Evolutionary conservation across 2,329 filamentous ascomycete genomes (phyloP).

Genomic region (Aspergillus costaricaensis): DNA sequence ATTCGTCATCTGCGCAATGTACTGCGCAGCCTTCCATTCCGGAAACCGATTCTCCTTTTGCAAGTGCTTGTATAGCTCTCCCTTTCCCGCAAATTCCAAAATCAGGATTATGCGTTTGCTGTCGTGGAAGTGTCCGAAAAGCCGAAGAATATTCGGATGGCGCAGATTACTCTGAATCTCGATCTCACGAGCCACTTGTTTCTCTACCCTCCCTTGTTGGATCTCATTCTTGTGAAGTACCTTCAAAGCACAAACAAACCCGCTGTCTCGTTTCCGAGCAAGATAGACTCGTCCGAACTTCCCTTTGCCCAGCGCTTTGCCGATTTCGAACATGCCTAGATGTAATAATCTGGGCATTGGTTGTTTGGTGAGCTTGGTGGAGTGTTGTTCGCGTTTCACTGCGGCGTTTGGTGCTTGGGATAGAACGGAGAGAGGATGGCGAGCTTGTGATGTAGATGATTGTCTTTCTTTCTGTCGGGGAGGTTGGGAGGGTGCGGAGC

Average conservation of each 20-base stretch:
- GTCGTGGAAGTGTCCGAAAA: background rate
- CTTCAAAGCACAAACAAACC: background rate
- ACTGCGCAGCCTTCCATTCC: constrained; percentile 10
- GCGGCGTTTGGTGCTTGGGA: background rate
- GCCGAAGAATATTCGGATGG: constrained; percentile 7
- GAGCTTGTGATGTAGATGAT: background rate
- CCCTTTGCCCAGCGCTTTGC: background rate
- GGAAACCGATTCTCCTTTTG: constrained; percentile 3
- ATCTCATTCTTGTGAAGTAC: constrained; percentile 13
- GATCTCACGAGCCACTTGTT: constrained; percentile 13
- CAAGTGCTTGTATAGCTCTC: background rate
- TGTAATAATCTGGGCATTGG: background rate
- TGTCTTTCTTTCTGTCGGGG: background rate
- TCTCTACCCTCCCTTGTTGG: constrained; percentile 5
- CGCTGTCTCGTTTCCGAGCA: background rate
- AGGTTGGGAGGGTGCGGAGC: too few species aligned
- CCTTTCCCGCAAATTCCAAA: background rate
- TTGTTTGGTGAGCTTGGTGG: background rate
- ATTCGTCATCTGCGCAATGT: constrained; percentile 11
- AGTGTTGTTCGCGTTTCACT: background rate
- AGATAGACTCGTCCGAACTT: background rate
- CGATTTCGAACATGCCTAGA: background rate
- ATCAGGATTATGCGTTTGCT: background rate
- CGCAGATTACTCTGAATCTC: constrained; percentile 13
- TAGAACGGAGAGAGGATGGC: background rate